Percentiles rank a stretch among this genome's conserved stretches.
These are phyloP conservation scores for Camellia oleifera DNA, from an alignment of 179 eudicot species.

Conservation along the genomic window DNA sequence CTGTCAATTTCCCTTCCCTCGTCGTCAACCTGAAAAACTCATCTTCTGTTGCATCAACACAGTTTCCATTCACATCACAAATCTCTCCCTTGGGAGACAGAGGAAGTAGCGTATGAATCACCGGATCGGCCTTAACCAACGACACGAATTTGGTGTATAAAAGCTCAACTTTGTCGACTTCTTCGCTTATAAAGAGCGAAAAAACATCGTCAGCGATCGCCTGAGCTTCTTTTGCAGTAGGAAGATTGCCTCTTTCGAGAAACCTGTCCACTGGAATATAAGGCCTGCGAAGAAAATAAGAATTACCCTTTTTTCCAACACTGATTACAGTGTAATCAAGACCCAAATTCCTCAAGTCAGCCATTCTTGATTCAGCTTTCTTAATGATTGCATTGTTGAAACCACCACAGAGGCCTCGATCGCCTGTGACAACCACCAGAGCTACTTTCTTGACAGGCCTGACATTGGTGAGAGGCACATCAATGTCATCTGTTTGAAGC, in stretches of 20 bases:
- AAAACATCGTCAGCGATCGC: slow-evolving; percentile 81
- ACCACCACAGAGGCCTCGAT: slow-evolving; percentile 71
- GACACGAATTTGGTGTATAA: slow-evolving; percentile 81
- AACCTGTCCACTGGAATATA: slow-evolving; percentile 61
- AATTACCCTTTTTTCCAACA: no score
- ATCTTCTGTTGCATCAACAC: slow-evolving; percentile 85
- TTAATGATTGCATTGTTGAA: slow-evolving; percentile 31
- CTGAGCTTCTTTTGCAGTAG: slow-evolving; percentile 84
- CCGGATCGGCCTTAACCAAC: slow-evolving; percentile 59
- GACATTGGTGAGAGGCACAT: slow-evolving; percentile 57
- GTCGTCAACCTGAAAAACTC: slow-evolving; percentile 69
- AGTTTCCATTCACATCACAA: slow-evolving; percentile 69
- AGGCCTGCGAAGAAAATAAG: slow-evolving; percentile 46
- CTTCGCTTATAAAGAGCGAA: slow-evolving; percentile 66
- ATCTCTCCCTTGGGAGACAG: slow-evolving; percentile 82
- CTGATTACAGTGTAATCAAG: slow-evolving; percentile 42
- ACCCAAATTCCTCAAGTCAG: slow-evolving; percentile 46
- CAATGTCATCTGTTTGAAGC: slow-evolving; percentile 69
- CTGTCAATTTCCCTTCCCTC: slow-evolving; percentile 62
- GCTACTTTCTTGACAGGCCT: slow-evolving; percentile 79
- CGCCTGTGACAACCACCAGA: slow-evolving; percentile 71
- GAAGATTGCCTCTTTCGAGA: slow-evolving; percentile 52
- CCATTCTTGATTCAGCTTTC: slow-evolving; percentile 60
- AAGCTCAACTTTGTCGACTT: slow-evolving; percentile 81
- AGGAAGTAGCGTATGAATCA: slow-evolving; percentile 73